These are phyloP conservation scores for Comarum palustre DNA, from an alignment of 306 rosid genomes.

Conservation along the genomic window DNA sequence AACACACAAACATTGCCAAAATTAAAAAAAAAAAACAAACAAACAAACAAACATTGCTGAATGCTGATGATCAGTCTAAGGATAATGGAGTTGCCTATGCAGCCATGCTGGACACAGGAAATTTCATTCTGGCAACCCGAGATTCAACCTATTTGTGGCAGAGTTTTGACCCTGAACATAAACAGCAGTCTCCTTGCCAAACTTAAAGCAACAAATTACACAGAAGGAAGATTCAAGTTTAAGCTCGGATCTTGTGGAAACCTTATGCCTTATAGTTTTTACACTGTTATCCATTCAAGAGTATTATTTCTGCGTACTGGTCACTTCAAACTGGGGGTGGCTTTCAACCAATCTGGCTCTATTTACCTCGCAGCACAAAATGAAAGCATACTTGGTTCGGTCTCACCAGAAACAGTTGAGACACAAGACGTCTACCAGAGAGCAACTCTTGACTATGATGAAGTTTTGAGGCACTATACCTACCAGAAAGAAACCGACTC, in stretches of 20 bases:
- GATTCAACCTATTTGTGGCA: slow-evolving; percentile 32
- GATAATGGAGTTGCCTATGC: slow-evolving; percentile 15
- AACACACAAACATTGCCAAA: too few relatives aligned
- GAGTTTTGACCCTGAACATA: slow-evolving; percentile 31
- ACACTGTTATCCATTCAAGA: slow-evolving; percentile 31
- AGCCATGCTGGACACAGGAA: slow-evolving; percentile 39
- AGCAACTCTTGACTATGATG: slow-evolving; percentile 48
- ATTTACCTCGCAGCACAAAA: not conserved
- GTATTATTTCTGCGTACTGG: slow-evolving; percentile 31
- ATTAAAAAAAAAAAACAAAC: too few relatives aligned
- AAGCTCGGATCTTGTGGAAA: slow-evolving; percentile 19
- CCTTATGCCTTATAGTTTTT: slow-evolving; percentile 30
- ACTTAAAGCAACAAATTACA: slow-evolving; percentile 26
- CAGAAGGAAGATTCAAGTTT: not conserved
- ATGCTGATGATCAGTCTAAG: not conserved
- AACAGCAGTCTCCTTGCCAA: slow-evolving; percentile 38
- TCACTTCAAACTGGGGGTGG: not conserved
- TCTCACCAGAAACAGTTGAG: not conserved
- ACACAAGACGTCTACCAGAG: slow-evolving; percentile 21
- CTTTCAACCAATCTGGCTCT: slow-evolving; percentile 29
- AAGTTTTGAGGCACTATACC: slow-evolving; percentile 29
- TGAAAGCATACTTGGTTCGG: not conserved
- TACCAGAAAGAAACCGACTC: slow-evolving; percentile 26
- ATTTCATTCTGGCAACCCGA: slow-evolving; percentile 35
- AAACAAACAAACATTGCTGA: slow-evolving; percentile 24